phyloP scores from a whole-genome alignment of 495 filamentous ascomycete genomes.

The Penicillium macrosclerotiorum region DNA sequence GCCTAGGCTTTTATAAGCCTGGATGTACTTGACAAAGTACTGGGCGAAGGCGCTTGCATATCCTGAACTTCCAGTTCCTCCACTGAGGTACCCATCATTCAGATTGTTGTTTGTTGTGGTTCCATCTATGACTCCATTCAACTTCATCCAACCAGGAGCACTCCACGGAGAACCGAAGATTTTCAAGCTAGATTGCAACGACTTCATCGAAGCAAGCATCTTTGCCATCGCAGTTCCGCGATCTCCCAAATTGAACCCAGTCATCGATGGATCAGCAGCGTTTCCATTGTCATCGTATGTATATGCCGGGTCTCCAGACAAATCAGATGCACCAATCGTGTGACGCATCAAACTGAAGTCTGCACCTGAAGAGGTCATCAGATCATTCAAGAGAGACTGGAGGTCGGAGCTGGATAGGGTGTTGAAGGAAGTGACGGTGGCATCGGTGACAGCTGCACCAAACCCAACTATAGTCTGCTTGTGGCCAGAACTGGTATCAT shows the following conservation, averaged over 20 bases:
- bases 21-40: slow-evolving; percentile 58
- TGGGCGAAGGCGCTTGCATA: slow-evolving; percentile 47
- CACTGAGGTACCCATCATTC: slow-evolving; percentile 37
- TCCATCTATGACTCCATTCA: slow-evolving; percentile 49
- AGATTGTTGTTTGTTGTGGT: slow-evolving; percentile 50
- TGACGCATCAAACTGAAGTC: slow-evolving; percentile 52
- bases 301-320: slow-evolving; percentile 47
- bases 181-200: slow-evolving; percentile 37
- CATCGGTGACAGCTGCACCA: slow-evolving; percentile 55
- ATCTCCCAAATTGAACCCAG: slow-evolving; percentile 46
- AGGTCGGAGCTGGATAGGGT: slow-evolving; percentile 35
- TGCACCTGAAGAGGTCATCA: slow-evolving; percentile 47
- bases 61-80: slow-evolving; percentile 20
- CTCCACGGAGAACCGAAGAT: slow-evolving; percentile 55
- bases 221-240: slow-evolving; percentile 52
- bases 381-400: slow-evolving; percentile 41
- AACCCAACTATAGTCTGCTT: slow-evolving; percentile 54
- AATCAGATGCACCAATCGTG: slow-evolving; percentile 53
- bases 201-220: slow-evolving; percentile 27
- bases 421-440: slow-evolving; percentile 52
- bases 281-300: slow-evolving; percentile 51
- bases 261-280: slow-evolving; percentile 37
- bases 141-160: slow-evolving; percentile 58
- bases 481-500: slow-evolving; percentile 46
- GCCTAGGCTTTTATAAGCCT: slow-evolving; percentile 44